phyloP scores from a whole-genome alignment of 371 early-diverging fungal genomes.

The Capillidium rhysosporum region DNA sequence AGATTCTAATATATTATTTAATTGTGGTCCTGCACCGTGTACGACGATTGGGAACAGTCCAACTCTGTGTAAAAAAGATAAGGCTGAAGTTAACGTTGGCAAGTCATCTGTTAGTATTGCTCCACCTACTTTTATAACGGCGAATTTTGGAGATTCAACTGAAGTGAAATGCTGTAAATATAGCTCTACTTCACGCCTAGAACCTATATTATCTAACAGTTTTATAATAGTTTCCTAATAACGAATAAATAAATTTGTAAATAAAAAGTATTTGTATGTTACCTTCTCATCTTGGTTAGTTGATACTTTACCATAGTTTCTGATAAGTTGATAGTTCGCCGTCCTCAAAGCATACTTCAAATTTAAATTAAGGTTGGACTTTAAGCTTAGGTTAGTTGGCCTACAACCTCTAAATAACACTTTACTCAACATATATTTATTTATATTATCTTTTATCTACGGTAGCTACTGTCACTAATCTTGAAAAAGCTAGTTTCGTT shows the following conservation, averaged over 20 bases:
- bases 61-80: conserved; percentile 88
- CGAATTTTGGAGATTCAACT: conserved; percentile 95
- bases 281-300: not conserved
- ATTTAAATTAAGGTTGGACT: no score
- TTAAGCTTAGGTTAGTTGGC: no score
- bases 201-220: conserved; percentile 94
- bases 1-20: conserved; percentile 68
- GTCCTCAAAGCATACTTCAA: no score
- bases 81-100: conserved; percentile 78
- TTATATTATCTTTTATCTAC: no score
- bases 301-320: not conserved
- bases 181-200: conserved; percentile 92
- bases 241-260: not conserved
- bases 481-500: no score
- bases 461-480: no score
- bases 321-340: no score
- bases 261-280: not conserved
- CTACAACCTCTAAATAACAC: no score
- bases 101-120: conserved; percentile 89
- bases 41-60: conserved; percentile 94
- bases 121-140: conserved; percentile 96
- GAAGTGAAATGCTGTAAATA: conserved; percentile 88
- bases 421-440: no score
- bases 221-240: conserved; percentile 83
- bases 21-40: conserved; percentile 93